These are phyloP conservation scores for Stemphylium lycopersici DNA, from an alignment of 2,329 filamentous ascomycete species.

Conservation along the genomic window DNA sequence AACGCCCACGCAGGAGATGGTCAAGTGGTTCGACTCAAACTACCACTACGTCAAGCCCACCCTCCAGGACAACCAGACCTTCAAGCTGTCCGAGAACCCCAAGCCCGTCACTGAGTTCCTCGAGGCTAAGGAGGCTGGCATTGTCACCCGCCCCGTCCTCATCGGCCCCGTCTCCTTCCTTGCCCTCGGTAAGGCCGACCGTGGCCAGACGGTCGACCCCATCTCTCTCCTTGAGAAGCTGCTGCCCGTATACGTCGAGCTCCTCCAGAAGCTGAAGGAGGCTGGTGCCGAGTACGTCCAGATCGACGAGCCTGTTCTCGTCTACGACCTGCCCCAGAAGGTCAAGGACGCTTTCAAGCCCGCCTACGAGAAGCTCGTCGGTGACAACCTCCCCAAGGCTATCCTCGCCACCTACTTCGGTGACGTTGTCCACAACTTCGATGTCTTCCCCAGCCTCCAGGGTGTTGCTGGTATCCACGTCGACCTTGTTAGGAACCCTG, in stretches of 20 bases:
- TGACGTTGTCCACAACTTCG: conserved; percentile 99
- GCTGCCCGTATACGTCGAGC: conserved; percentile 90
- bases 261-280: conserved; percentile 90
- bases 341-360: conserved; percentile 98
- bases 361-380: conserved; percentile 87
- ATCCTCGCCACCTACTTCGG: conserved; percentile 98
- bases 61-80: conserved; percentile 93
- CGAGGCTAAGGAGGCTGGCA: conserved; percentile 97
- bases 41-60: conserved; percentile 99
- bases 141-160: conserved; percentile 89
- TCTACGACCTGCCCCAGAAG: conserved; percentile 89
- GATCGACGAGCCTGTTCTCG: conserved; percentile 96
- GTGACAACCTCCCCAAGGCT: conserved; percentile 82
- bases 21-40: conserved; percentile 99
- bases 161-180: conserved; percentile 98
- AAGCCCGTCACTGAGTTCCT: conserved; percentile 95
- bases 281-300: conserved; percentile 96
- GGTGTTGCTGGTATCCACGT: conserved; percentile 86
- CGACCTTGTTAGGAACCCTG: conserved; percentile 96
- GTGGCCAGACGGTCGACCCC: conserved; percentile 88
- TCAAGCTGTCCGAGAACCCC: conserved; percentile 84
- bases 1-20: conserved; percentile 75
- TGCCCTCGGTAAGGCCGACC: conserved; percentile 96
- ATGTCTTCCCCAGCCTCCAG: conserved; percentile 75
- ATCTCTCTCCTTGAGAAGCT: conserved; percentile 94